A percentile compares a stretch with the other conserved stretches of the same genome.
Evolutionary conservation across 179 eudicot species (phyloP).

Genomic region (Vitellaria paradoxa): DNA sequence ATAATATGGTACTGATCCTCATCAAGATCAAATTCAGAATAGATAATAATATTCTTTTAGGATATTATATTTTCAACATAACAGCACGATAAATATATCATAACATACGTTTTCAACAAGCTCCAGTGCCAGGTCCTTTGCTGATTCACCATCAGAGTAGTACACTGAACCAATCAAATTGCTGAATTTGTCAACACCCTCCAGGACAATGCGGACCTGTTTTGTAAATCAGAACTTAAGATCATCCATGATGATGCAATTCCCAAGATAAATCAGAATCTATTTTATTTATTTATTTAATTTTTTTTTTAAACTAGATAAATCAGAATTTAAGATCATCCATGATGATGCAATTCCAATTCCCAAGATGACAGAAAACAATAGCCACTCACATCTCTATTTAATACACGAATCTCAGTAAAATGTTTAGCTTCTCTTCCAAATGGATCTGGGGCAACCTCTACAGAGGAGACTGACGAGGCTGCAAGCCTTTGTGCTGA

Average conservation of each 20-base stretch:
- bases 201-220: constrained; percentile 90
- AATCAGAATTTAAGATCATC: constrained; percentile 16
- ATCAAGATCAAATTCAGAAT: too few relatives aligned
- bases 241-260: constrained; percentile 12
- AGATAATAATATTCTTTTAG: background rate
- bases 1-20: too few relatives aligned
- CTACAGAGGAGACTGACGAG: constrained; percentile 46
- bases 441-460: constrained; percentile 73
- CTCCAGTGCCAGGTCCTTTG: constrained; percentile 84
- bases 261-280: too few relatives aligned
- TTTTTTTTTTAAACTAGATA: too few relatives aligned
- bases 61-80: background rate
- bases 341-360: background rate
- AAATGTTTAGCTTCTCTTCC: constrained; percentile 97
- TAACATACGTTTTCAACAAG: constrained; percentile 65
- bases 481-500: constrained; percentile 87
- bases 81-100: background rate
- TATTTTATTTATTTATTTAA: too few relatives aligned
- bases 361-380: background rate
- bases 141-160: constrained; percentile 81
- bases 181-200: constrained; percentile 73
- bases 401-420: constrained; percentile 81
- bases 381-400: constrained; percentile 73
- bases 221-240: constrained; percentile 17
- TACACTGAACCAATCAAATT: constrained; percentile 87